phyloP scores from a whole-genome alignment of 345 rosid genomes.

The Crucihimalaya himalaica region DNA sequence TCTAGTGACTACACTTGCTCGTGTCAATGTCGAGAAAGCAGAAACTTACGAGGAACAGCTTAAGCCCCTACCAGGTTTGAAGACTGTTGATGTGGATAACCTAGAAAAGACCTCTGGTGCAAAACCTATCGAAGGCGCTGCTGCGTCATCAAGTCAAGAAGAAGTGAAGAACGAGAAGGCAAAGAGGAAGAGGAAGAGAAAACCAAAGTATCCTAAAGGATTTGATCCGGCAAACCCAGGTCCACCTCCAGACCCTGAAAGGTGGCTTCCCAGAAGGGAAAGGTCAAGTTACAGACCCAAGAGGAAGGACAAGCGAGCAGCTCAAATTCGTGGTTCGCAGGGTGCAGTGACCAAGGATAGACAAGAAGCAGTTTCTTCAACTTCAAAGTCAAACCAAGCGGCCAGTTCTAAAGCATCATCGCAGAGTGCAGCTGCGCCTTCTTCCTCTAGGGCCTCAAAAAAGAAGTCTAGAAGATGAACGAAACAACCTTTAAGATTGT shows the following conservation, averaged over 20 bases:
- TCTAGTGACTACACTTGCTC: conserved; percentile 85
- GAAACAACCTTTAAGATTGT: background rate
- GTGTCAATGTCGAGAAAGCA: conserved; percentile 77
- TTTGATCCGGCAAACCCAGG: conserved; percentile 95
- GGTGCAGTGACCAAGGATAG: conserved; percentile 82
- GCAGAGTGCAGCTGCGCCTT: conserved; percentile 40
- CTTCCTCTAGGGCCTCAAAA: conserved; percentile 88
- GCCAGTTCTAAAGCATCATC: conserved; percentile 15
- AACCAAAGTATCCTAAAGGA: conserved; percentile 98
- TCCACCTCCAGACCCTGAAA: conserved; percentile 95
- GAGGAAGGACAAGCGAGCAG: conserved; percentile 94
- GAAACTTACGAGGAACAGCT: conserved; percentile 81
- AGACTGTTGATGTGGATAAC: conserved; percentile 66
- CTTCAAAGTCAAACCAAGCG: conserved; percentile 46
- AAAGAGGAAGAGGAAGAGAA: conserved; percentile 97
- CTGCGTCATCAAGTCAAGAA: conserved; percentile 45
- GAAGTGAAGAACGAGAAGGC: conserved; percentile 78
- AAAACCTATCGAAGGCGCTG: conserved; percentile 64
- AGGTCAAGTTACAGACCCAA: conserved; percentile 91
- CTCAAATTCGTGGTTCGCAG: conserved; percentile 94
- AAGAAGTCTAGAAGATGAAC: conserved; percentile 82
- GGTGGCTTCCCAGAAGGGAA: conserved; percentile 98
- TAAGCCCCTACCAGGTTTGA: conserved; percentile 74
- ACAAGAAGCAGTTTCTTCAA: conserved; percentile 55
- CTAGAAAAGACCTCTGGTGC: conserved; percentile 92